A percentile compares a stretch with the other conserved stretches of the same genome.
Evolutionary conservation across 441 rosid genomes (phyloP).

Genomic region (Populus hybrid): DNA sequence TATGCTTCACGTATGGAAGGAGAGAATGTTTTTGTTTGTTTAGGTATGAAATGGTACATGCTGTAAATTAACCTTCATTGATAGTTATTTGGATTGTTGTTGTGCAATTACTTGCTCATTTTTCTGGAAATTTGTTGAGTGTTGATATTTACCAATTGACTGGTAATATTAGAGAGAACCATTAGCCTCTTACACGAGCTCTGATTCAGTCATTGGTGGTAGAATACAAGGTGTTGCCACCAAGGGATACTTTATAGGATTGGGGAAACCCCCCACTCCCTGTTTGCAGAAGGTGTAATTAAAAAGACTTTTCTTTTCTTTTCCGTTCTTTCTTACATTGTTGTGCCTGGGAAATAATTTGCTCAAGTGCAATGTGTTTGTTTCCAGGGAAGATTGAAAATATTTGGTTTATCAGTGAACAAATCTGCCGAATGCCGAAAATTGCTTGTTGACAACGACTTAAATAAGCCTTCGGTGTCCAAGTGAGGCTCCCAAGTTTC

Average conservation of each 20-base stretch:
- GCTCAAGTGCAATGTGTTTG: not conserved
- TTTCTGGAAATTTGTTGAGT: constrained; percentile 21
- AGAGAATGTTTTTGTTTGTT: constrained; percentile 12
- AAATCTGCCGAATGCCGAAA: not conserved
- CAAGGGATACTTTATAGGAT: not conserved
- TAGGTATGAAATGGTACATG: constrained; percentile 11
- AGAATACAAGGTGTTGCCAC: not conserved
- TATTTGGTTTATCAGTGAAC: not conserved
- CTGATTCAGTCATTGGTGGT: constrained; percentile 8
- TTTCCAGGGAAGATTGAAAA: not conserved
- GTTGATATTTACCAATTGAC: constrained; percentile 10
- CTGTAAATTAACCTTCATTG: constrained; percentile 16
- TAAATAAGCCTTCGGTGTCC: not conserved
- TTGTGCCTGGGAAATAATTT: not conserved
- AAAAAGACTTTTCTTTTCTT: not conserved
- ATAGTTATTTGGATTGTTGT: constrained; percentile 14
- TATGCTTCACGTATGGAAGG: constrained; percentile 4
- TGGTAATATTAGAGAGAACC: constrained; percentile 5
- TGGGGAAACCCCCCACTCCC: not conserved
- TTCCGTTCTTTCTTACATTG: not conserved
- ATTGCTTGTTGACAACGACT: not conserved
- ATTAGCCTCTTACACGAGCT: constrained; percentile 11
- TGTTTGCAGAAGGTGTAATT: not conserved
- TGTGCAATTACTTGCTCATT: constrained; percentile 20
- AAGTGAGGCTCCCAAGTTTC: not conserved